These are phyloP conservation scores for Nephelium lappaceum DNA, from an alignment of 345 rosid species.

Conservation along the genomic window DNA sequence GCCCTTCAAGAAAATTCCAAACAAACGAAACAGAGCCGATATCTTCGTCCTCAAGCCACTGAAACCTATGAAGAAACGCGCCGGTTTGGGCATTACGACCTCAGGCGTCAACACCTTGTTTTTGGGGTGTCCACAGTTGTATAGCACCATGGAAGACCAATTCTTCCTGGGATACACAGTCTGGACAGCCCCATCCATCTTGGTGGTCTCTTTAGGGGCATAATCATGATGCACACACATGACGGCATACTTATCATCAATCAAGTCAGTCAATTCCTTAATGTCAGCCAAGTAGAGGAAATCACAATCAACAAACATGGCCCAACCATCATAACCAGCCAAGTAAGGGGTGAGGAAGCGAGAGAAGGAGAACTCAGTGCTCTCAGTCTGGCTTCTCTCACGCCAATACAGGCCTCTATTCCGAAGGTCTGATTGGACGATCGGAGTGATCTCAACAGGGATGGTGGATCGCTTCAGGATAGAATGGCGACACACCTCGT, in stretches of 20 bases:
- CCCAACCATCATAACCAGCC: conserved; percentile 88
- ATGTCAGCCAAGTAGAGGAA: conserved; percentile 88
- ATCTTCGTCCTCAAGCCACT: conserved; percentile 90
- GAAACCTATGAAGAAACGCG: conserved; percentile 93
- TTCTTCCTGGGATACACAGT: conserved; percentile 97
- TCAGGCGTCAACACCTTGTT: conserved; percentile 74
- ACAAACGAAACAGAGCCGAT: conserved; percentile 85
- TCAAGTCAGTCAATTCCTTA: conserved; percentile 69
- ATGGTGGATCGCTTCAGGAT: conserved; percentile 74
- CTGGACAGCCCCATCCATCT: conserved; percentile 98
- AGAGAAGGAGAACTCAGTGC: conserved; percentile 94
- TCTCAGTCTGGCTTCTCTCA: conserved; percentile 75
- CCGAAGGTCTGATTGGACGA: conserved; percentile 81
- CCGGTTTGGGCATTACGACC: conserved; percentile 76
- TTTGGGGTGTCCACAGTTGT: conserved; percentile 91
- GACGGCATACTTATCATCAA: conserved; percentile 83
- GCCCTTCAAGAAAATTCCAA: conserved; percentile 98
- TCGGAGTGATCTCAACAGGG: conserved; percentile 79
- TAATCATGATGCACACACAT: conserved; percentile 99
- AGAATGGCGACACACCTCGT: conserved; percentile 78
- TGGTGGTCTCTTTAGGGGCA: conserved; percentile 82
- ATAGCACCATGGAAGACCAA: conserved; percentile 98
- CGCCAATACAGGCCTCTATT: conserved; percentile 79
- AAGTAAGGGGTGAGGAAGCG: conserved; percentile 89
- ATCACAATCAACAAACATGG: conserved; percentile 96